Percentiles rank a stretch among this genome's conserved stretches.
Conservation (phyloP, 306 rosid genomes). For the Datisca glomerata region DNA sequence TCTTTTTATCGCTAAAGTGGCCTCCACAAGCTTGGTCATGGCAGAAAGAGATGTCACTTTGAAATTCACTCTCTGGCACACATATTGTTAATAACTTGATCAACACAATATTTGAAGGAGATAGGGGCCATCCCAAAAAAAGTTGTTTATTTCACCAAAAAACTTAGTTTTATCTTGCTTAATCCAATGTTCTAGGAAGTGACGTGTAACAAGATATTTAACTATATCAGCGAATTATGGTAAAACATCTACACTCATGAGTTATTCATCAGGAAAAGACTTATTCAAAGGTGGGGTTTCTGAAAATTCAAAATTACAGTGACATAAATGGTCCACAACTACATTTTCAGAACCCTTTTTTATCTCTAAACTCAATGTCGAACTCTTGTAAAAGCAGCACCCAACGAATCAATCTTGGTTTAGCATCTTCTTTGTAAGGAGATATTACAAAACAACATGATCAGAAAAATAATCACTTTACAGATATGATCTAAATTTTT, state of each 20-base stretch:
- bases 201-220: not conserved
- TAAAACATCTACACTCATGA: not conserved
- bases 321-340: not conserved
- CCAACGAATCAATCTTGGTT: slow-evolving; percentile 1
- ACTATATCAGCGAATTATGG: slow-evolving; percentile 1
- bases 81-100: not conserved
- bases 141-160: no score
- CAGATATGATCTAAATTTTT: not conserved
- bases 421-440: not conserved
- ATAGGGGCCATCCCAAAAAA: no score
- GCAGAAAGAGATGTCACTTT: no score
- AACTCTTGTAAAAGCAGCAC: not conserved
- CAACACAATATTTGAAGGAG: not conserved
- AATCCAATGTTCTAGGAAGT: not conserved
- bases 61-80: not conserved
- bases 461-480: not conserved
- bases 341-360: not conserved
- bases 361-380: no score
- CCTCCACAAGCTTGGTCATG: not conserved
- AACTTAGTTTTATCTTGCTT: not conserved
- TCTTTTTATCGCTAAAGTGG: not conserved
- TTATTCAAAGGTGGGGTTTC: not conserved
- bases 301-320: no score
- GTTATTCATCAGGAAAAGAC: not conserved
- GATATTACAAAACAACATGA: not conserved